Conservation (phyloP, 345 rosid genomes). For the Hibiscus trionum region DNA sequence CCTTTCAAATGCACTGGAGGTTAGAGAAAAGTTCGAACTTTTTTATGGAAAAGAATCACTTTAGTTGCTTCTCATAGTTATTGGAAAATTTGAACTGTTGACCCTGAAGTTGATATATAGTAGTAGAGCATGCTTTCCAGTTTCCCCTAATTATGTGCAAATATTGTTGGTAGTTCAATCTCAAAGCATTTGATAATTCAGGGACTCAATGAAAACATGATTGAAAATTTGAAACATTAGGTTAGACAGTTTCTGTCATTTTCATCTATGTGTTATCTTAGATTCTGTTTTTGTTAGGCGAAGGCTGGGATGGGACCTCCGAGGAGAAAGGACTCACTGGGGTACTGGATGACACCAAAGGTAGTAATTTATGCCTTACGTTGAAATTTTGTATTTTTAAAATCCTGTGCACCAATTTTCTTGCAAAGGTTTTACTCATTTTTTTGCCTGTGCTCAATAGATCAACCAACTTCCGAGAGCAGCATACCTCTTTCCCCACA, state of each 20-base stretch:
- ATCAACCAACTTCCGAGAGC: slow-evolving; percentile 33
- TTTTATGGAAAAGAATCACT: neutral
- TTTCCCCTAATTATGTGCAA: neutral
- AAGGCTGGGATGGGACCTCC: slow-evolving; percentile 20
- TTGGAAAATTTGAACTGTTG: neutral
- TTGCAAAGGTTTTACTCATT: neutral
- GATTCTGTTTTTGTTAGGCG: slow-evolving; percentile 15
- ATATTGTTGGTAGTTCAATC: neutral
- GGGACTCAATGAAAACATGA: neutral
- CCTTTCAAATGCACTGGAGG: neutral
- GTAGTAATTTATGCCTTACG: slow-evolving; percentile 6
- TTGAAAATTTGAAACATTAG: neutral
- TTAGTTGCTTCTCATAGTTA: neutral
- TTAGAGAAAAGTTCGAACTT: neutral
- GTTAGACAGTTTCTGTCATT: neutral
- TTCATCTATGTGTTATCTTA: neutral
- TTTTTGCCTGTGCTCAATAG: slow-evolving; percentile 12
- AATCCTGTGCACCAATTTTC: neutral
- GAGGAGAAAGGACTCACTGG: slow-evolving; percentile 23
- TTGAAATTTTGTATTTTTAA: neutral
- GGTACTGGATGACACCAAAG: slow-evolving; percentile 32
- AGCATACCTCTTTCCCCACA: slow-evolving; percentile 47
- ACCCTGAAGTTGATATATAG: neutral
- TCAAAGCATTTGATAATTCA: neutral
- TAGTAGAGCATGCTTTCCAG: neutral